Base-by-base conservation (phyloP, 2,329 filamentous ascomycete species). In the Rhynchosporium agropyri region DNA sequence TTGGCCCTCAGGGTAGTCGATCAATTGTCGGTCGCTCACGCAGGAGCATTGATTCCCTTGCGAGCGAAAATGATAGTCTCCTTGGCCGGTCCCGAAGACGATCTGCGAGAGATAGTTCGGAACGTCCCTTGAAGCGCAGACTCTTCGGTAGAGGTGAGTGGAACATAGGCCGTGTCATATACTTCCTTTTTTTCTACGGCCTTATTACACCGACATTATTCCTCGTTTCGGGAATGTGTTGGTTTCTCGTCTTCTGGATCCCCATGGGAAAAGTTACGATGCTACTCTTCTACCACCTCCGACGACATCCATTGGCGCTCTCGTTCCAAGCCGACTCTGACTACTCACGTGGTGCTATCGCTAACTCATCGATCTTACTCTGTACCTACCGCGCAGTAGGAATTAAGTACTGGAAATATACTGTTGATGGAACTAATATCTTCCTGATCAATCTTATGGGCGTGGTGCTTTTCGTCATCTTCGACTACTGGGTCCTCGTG, bases 351-450 rank as follows among this genome's bases (percentile, higher is more conserved):
- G 81, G 83, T 12, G 84, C 86, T 7, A 86, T 87, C 15, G 87
- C 89, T 26, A 89, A 92, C 51, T 89, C 90, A 15, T 94, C 93
- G 10, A 94, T 99, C 65, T 81, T 99, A 20, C 83, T 99, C 40
- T 99, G 95, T 82, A 99, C 95, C 5, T 99, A 99, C 78, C 90
- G 96, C 63, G 95, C 95, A 49, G 94, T 96, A 12, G 95, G 95
- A 12, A 82, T 87, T 69, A 94, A 94, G 76, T 99, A 99, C 80
- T 99, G 96, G 94, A 99, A 99, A 78, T 99, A 99, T 78, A 99
- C 95, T 3, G 83, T 99, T 63, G 95, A 99, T 74, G 96, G 95
- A 61, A 99, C 95, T 65, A 99, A 99, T 78, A 96, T 99, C 74
- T 98, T 99, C 79, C 86, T 99, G 69, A 97, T 99, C 81, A 99